Percentiles rank a stretch among this genome's conserved stretches.
phyloP scores from a whole-genome alignment of 2,329 filamentous ascomycete species.

The Camptophora hylomeconis region DNA sequence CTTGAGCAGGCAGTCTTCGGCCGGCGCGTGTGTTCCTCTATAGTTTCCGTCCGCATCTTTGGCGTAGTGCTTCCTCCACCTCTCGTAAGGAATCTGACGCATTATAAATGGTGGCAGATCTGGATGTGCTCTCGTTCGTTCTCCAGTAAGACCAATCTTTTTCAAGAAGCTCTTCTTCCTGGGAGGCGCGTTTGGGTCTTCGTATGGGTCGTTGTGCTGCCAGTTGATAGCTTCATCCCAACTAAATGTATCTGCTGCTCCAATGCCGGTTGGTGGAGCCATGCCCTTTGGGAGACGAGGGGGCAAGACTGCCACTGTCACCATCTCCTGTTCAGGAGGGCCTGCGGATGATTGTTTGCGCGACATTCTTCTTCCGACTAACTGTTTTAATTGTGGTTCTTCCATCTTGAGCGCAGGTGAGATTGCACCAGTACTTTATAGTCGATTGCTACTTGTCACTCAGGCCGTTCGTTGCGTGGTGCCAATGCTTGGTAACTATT shows the following conservation, averaged over 20 bases:
- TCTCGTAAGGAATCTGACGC: slow-evolving; percentile 13
- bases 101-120: slow-evolving; percentile 11
- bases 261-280: slow-evolving; percentile 11
- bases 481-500: too few species aligned
- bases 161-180: slow-evolving; percentile 8
- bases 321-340: slow-evolving; percentile 8
- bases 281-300: slow-evolving; percentile 7
- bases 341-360: slow-evolving; percentile 8
- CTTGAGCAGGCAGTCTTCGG: slow-evolving; percentile 13
- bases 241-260: slow-evolving; percentile 5
- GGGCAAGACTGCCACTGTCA: slow-evolving; percentile 12
- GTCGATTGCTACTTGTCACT: too few species aligned
- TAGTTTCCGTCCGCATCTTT: slow-evolving; percentile 14
- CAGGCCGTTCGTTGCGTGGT: too few species aligned
- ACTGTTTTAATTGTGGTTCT: too few species aligned
- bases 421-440: too few species aligned
- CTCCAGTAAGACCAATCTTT: slow-evolving; percentile 10
- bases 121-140: slow-evolving; percentile 6
- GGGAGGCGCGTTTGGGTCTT: slow-evolving; percentile 4
- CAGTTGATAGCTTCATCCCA: slow-evolving; percentile 11
- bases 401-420: too few species aligned
- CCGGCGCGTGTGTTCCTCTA: slow-evolving; percentile 11
- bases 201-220: slow-evolving; percentile 8
- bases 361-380: slow-evolving; percentile 6
- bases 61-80: slow-evolving; percentile 15